Percentiles rank a stretch among this genome's conserved stretches.
phyloP scores from a whole-genome alignment of 2,329 filamentous ascomycete genomes.

The Claviceps sp. region DNA sequence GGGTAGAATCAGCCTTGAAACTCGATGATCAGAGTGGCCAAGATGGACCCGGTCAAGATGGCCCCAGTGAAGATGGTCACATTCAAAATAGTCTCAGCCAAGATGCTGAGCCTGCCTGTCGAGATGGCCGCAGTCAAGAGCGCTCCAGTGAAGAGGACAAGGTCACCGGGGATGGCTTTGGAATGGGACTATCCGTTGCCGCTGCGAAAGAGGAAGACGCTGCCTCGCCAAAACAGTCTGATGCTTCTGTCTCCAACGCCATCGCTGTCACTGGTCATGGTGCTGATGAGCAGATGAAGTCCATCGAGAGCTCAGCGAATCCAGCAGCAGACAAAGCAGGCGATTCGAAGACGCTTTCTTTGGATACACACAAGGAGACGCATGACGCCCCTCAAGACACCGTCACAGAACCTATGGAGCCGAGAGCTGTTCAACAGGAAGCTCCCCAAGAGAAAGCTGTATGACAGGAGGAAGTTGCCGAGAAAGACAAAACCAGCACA shows the following conservation, averaged over 20 bases:
- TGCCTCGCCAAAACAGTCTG: neutral
- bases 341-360: neutral
- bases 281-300: neutral
- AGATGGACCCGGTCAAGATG: neutral
- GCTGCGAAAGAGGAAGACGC: too few relatives aligned
- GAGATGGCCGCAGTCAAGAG: too few relatives aligned
- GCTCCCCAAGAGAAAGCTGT: neutral
- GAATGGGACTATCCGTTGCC: too few relatives aligned
- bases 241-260: neutral
- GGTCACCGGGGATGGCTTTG: too few relatives aligned
- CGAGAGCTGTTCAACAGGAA: neutral
- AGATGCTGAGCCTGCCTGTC: too few relatives aligned
- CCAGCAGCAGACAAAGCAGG: neutral
- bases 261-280: neutral
- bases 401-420: neutral
- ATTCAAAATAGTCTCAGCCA: too few relatives aligned
- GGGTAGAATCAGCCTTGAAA: constrained; percentile 20
- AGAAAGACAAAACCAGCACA: neutral
- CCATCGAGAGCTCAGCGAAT: neutral
- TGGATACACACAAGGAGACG: neutral
- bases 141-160: too few relatives aligned
- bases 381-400: neutral
- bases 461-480: neutral
- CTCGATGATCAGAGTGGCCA: constrained; percentile 14
- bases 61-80: too few relatives aligned